These are phyloP conservation scores for Rhodotorula graminis DNA, from an alignment of 768 basidiomycete species.

Conservation along the genomic window DNA sequence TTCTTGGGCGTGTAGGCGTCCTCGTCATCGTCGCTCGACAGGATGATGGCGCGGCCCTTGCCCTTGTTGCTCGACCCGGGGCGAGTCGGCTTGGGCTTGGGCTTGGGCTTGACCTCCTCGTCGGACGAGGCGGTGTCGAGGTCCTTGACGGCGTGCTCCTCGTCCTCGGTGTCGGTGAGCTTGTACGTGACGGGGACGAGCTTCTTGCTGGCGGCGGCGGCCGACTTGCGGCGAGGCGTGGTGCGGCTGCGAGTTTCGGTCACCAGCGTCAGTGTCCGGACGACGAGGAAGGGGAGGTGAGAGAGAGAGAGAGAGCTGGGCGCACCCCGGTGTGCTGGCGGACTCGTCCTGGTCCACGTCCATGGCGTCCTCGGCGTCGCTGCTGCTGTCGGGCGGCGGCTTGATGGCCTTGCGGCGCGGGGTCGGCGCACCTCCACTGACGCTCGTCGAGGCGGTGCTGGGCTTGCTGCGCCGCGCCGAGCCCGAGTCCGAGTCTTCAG, in stretches of 20 bases:
- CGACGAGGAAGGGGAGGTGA: too few relatives aligned
- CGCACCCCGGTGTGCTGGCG: background rate
- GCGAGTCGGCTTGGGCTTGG: background rate
- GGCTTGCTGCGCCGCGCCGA: too few relatives aligned
- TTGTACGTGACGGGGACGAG: background rate
- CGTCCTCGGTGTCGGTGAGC: conserved; percentile 3
- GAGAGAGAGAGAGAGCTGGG: background rate
- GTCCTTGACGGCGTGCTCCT: background rate
- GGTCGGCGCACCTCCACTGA: background rate
- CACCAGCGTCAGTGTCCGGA: background rate
- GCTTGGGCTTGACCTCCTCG: background rate
- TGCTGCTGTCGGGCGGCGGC: background rate
- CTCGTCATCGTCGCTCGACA: background rate
- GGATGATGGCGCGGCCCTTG: conserved; percentile 9
- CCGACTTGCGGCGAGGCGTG: conserved; percentile 11
- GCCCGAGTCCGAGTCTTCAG: background rate
- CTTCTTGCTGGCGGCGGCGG: background rate
- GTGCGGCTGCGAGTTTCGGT: background rate
- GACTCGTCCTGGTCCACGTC: background rate
- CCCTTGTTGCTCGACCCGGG: conserved; percentile 18
- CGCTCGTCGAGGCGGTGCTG: conserved; percentile 19
- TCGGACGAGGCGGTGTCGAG: background rate
- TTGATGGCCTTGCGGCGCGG: background rate
- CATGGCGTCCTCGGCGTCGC: background rate
- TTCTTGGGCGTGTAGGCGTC: background rate